Percentiles rank a stretch among this genome's conserved stretches.
Conservation (phyloP, 192 early-diverging fungal genomes). For the Linnemannia elongata region DNA sequence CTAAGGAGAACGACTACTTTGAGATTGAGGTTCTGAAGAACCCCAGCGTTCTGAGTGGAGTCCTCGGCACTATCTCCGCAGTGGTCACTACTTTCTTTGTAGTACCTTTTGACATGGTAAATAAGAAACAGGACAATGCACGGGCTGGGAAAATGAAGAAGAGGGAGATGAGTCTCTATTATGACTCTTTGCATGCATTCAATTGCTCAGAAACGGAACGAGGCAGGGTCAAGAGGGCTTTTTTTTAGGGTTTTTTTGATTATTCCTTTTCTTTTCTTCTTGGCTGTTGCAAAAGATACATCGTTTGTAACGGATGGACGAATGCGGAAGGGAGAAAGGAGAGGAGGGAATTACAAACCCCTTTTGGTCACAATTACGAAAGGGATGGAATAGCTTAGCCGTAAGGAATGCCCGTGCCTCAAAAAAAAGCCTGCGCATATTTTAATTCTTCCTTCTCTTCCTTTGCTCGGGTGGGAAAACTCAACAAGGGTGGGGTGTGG, state of each 20-base stretch:
- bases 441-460: background rate
- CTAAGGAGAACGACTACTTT: slow-evolving; percentile 38
- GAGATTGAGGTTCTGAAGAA: slow-evolving; percentile 24
- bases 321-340: slow-evolving; percentile 12
- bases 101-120: slow-evolving; percentile 58
- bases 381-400: background rate
- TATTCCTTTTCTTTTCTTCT: background rate
- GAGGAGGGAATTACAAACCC: background rate
- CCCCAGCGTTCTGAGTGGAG: slow-evolving; percentile 31
- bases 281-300: background rate
- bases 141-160: background rate
- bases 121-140: background rate
- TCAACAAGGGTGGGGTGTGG: background rate
- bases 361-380: background rate
- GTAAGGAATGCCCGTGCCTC: background rate
- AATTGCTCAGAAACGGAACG: background rate
- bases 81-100: slow-evolving; percentile 53
- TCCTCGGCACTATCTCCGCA: slow-evolving; percentile 52
- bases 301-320: background rate
- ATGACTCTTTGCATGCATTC: slow-evolving; percentile 3
- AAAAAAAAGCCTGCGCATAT: background rate
- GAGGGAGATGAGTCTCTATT: background rate
- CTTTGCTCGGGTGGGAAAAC: background rate
- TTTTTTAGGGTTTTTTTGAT: slow-evolving; percentile 10
- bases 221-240: slow-evolving; percentile 1